These are phyloP conservation scores for Monosporascus sp. DNA, from an alignment of 2,329 filamentous ascomycete species.

Conservation along the genomic window DNA sequence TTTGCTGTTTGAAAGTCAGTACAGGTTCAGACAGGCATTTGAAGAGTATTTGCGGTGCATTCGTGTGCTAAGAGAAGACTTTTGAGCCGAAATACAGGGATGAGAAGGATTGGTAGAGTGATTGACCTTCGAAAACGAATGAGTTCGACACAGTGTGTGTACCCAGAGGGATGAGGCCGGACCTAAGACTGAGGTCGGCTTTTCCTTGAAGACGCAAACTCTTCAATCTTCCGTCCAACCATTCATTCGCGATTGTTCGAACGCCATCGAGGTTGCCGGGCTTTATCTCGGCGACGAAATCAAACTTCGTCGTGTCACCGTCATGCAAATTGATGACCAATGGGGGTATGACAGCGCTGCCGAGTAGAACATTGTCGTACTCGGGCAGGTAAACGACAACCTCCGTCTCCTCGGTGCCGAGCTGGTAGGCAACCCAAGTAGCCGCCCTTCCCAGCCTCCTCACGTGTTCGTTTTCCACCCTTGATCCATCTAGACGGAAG, in stretches of 20 bases:
- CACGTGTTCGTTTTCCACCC: constrained; percentile 65
- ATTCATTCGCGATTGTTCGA: constrained; percentile 78
- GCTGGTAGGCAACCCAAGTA: constrained; percentile 72
- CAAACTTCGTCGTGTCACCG: constrained; percentile 68
- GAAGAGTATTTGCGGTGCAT: constrained; percentile 9
- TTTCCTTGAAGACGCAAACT: constrained; percentile 67
- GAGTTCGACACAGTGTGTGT: constrained; percentile 70
- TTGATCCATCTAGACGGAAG: constrained; percentile 72
- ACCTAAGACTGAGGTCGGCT: constrained; percentile 67
- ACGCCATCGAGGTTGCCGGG: constrained; percentile 75
- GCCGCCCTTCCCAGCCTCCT: constrained; percentile 70
- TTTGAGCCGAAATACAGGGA: constrained; percentile 59
- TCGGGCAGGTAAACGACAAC: constrained; percentile 78
- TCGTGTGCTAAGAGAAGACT: constrained; percentile 30
- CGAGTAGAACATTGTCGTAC: constrained; percentile 71
- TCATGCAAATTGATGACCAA: constrained; percentile 73
- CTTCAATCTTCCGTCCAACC: constrained; percentile 72
- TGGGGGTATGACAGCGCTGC: constrained; percentile 69
- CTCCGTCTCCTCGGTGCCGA: constrained; percentile 67
- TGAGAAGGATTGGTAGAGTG: constrained; percentile 59
- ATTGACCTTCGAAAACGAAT: constrained; percentile 77
- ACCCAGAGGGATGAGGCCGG: constrained; percentile 74
- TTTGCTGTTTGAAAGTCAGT: constrained; percentile 48
- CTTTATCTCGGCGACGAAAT: constrained; percentile 70
- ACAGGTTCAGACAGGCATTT: constrained; percentile 10